Conservation (phyloP, 805 yeast genomes). For the Candida piceae region DNA sequence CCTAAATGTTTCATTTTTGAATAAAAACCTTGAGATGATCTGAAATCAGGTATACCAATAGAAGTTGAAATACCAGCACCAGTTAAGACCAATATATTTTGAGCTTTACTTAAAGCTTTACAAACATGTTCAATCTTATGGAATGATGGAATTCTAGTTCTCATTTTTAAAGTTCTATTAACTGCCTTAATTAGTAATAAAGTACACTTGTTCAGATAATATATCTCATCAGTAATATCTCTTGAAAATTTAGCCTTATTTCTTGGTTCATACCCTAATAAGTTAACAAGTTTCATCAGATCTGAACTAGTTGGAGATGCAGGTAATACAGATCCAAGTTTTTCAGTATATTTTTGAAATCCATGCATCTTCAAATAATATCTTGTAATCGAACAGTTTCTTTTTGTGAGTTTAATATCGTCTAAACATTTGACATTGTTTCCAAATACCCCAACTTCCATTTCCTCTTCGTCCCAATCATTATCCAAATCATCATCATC, state of each 20-base stretch:
- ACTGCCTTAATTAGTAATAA: constrained; percentile 58
- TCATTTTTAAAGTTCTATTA: constrained; percentile 50
- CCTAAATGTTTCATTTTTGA: constrained; percentile 63
- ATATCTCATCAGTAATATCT: constrained; percentile 8
- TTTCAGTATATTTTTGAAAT: constrained; percentile 49
- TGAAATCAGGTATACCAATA: constrained; percentile 86
- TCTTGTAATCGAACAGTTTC: constrained; percentile 42
- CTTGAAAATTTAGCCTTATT: constrained; percentile 10
- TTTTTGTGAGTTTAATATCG: constrained; percentile 32
- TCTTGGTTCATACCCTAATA: constrained; percentile 51
- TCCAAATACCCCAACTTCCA: constrained; percentile 7
- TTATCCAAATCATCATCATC: neutral
- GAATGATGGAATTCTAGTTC: constrained; percentile 51
- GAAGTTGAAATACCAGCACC: constrained; percentile 95
- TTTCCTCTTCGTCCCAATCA: too few relatives aligned
- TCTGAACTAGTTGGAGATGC: constrained; percentile 54
- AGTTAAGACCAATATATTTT: constrained; percentile 66
- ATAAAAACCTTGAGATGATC: constrained; percentile 85
- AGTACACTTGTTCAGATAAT: constrained; percentile 29
- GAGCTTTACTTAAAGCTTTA: constrained; percentile 46
- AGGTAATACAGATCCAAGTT: constrained; percentile 45
- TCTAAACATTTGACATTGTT: constrained; percentile 16
- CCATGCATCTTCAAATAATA: constrained; percentile 58
- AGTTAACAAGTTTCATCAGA: constrained; percentile 48
- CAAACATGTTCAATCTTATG: constrained; percentile 55